Conservation (phyloP, 306 rosid species). For the Citrullus amarus region DNA sequence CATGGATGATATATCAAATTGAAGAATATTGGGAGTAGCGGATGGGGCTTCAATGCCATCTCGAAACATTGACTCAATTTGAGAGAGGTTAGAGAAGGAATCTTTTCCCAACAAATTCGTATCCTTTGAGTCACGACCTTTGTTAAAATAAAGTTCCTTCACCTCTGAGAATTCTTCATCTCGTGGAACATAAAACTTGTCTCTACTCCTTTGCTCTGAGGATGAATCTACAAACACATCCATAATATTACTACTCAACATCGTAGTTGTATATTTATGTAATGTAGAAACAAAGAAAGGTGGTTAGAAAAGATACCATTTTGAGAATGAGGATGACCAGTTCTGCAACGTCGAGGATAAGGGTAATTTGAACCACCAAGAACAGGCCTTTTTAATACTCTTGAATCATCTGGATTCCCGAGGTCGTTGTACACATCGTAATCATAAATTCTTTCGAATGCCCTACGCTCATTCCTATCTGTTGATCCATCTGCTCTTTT, state of each 20-base stretch:
- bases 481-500: not conserved
- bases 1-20: not conserved
- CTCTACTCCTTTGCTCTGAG: conserved; percentile 32
- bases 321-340: not conserved
- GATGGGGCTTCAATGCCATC: not conserved
- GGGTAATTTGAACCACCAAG: conserved; percentile 11
- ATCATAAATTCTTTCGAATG: conserved; percentile 33
- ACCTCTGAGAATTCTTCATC: conserved; percentile 1
- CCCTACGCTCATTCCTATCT: not conserved
- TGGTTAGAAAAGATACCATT: too few species aligned
- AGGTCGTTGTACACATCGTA: conserved; percentile 40
- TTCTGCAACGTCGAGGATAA: conserved; percentile 16
- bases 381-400: conserved; percentile 6
- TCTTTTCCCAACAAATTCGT: not conserved
- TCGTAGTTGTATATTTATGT: too few species aligned
- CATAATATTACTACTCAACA: too few species aligned
- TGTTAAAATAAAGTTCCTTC: too few species aligned
- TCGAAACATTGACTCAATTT: not conserved
- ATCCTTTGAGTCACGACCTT: not conserved
- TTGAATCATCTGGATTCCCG: conserved; percentile 10
- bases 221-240: not conserved
- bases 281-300: too few species aligned
- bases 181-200: conserved; percentile 41
- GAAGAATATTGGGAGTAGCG: not conserved
- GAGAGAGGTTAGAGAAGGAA: conserved; percentile 21